These are phyloP conservation scores for Cladophialophora yegresii DNA, from an alignment of 2,329 filamentous ascomycete species.

Conservation along the genomic window DNA sequence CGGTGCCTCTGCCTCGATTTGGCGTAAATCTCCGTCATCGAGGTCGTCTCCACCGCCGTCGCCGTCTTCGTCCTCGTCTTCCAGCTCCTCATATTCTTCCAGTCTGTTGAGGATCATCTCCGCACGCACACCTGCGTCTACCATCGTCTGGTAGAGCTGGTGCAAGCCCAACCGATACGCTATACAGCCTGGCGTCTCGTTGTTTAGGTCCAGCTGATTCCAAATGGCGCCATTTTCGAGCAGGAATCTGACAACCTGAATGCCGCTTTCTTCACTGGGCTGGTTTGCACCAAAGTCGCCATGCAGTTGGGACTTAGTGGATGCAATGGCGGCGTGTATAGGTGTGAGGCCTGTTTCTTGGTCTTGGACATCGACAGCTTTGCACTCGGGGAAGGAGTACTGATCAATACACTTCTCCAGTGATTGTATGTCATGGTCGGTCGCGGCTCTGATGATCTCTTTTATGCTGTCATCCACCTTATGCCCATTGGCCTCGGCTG, in stretches of 20 bases:
- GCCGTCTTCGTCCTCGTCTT: slow-evolving; percentile 42
- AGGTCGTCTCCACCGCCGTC: slow-evolving; percentile 39
- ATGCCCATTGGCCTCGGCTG: not conserved
- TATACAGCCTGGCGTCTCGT: slow-evolving; percentile 90
- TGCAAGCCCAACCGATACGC: slow-evolving; percentile 68
- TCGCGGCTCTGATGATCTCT: slow-evolving; percentile 66
- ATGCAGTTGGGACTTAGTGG: slow-evolving; percentile 53
- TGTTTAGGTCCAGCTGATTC: slow-evolving; percentile 86
- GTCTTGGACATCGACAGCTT: slow-evolving; percentile 75
- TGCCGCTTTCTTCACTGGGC: slow-evolving; percentile 35
- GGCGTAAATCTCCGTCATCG: not conserved
- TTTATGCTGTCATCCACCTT: slow-evolving; percentile 7
- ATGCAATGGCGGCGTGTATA: slow-evolving; percentile 85
- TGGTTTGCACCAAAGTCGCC: slow-evolving; percentile 42
- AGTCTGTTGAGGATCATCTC: slow-evolving; percentile 82
- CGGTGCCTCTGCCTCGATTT: slow-evolving; percentile 42
- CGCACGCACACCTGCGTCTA: slow-evolving; percentile 86
- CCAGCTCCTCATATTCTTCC: slow-evolving; percentile 75
- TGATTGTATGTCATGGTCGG: slow-evolving; percentile 66
- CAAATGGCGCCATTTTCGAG: slow-evolving; percentile 90
- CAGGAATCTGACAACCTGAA: slow-evolving; percentile 69
- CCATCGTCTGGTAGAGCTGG: slow-evolving; percentile 76
- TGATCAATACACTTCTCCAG: slow-evolving; percentile 48
- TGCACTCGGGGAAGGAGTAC: slow-evolving; percentile 42
- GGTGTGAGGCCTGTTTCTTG: slow-evolving; percentile 82